These are phyloP conservation scores for Lentinus brumalis DNA, from an alignment of 768 basidiomycete genomes.

Conservation along the genomic window DNA sequence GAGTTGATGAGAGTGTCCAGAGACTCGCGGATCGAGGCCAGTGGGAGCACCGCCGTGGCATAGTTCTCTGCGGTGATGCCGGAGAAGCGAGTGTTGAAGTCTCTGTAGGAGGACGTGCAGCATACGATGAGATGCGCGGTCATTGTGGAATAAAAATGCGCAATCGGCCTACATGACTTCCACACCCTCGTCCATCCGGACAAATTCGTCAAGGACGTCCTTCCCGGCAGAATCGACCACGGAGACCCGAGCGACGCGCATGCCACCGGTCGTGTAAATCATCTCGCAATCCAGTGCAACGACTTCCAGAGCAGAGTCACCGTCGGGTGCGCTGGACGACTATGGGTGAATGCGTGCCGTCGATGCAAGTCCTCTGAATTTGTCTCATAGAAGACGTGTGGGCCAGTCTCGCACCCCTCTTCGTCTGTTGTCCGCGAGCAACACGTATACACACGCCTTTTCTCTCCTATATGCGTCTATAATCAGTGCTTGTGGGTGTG, in stretches of 20 bases:
- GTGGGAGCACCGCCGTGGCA: constrained; percentile 63
- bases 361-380: constrained; percentile 65
- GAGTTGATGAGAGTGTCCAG: constrained; percentile 73
- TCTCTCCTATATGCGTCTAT: constrained; percentile 54
- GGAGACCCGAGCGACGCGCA: constrained; percentile 89
- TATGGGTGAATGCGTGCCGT: constrained; percentile 71
- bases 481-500: neutral
- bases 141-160: neutral
- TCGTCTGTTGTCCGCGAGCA: constrained; percentile 66
- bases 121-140: neutral
- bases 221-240: constrained; percentile 78
- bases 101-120: constrained; percentile 47
- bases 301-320: constrained; percentile 63
- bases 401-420: constrained; percentile 74
- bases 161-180: constrained; percentile 58
- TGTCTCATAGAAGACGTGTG: constrained; percentile 90
- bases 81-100: constrained; percentile 91
- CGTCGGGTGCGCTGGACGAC: constrained; percentile 27
- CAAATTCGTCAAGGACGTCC: constrained; percentile 79
- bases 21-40: constrained; percentile 64
- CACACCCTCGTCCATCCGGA: constrained; percentile 80
- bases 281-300: constrained; percentile 96
- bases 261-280: constrained; percentile 92
- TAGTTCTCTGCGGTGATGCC: constrained; percentile 67
- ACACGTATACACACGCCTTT: constrained; percentile 71